Conservation (phyloP, 192 early-diverging fungal genomes). For the Glomus cerebriforme region DNA sequence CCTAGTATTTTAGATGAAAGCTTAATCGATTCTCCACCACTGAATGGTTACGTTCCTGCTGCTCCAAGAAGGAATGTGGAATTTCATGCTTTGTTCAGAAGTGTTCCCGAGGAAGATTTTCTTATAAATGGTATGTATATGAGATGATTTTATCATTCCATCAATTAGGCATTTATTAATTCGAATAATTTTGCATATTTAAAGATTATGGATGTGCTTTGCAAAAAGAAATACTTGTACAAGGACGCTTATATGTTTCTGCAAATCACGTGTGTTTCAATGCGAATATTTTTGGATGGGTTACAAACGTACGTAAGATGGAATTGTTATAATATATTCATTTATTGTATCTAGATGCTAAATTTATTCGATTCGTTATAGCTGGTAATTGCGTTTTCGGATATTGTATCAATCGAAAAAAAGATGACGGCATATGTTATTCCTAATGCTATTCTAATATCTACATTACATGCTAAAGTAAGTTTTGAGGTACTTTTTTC, state of each 20-base stretch:
- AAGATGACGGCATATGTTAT: neutral
- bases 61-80: slow-evolving; percentile 52
- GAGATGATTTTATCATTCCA: neutral
- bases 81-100: slow-evolving; percentile 57
- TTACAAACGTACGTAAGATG: slow-evolving; percentile 61
- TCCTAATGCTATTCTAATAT: slow-evolving; percentile 63
- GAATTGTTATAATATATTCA: neutral
- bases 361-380: slow-evolving; percentile 11
- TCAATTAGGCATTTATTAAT: neutral
- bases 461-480: slow-evolving; percentile 62
- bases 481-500: neutral
- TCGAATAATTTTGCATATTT: neutral
- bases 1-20: neutral
- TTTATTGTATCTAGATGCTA: neutral
- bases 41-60: slow-evolving; percentile 24
- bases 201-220: slow-evolving; percentile 83
- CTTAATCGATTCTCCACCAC: neutral
- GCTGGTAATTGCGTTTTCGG: slow-evolving; percentile 70
- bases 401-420: neutral
- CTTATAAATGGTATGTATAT: slow-evolving; percentile 50
- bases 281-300: slow-evolving; percentile 90
- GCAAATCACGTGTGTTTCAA: slow-evolving; percentile 82
- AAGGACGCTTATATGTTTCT: slow-evolving; percentile 85
- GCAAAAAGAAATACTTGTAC: slow-evolving; percentile 87
- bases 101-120: slow-evolving; percentile 56